Percentiles rank a stretch among this genome's conserved stretches.
Evolutionary conservation across 2,329 filamentous ascomycete genomes (phyloP).

Genomic region (Cercospora canescens): DNA sequence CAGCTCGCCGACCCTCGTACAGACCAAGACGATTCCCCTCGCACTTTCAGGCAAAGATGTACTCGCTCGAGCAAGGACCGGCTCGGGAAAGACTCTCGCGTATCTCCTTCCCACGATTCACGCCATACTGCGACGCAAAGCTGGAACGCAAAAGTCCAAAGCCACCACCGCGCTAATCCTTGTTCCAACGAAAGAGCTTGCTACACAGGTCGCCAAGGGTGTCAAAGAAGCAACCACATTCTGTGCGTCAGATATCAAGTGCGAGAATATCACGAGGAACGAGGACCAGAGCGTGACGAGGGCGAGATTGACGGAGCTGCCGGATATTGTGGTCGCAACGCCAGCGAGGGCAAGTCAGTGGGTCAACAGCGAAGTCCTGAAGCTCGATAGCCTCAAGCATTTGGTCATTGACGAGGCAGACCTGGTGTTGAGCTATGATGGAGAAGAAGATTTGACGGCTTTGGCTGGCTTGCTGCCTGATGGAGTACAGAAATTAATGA

Average conservation of each 20-base stretch:
- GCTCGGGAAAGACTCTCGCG: slow-evolving; percentile 96
- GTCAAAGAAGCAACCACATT: slow-evolving; percentile 76
- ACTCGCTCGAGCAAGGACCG: slow-evolving; percentile 88
- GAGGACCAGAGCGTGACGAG: slow-evolving; percentile 86
- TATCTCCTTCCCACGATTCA: slow-evolving; percentile 90
- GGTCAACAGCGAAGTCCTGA: slow-evolving; percentile 70
- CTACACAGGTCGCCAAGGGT: slow-evolving; percentile 82
- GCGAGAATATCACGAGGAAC: slow-evolving; percentile 86
- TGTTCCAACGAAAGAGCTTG: slow-evolving; percentile 91
- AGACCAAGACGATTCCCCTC: slow-evolving; percentile 82
- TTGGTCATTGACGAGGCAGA: slow-evolving; percentile 94
- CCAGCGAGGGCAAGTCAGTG: slow-evolving; percentile 81
- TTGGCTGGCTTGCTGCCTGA: slow-evolving; percentile 77
- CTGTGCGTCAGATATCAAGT: slow-evolving; percentile 79
- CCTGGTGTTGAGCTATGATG: slow-evolving; percentile 88
- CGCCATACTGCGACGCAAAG: slow-evolving; percentile 76
- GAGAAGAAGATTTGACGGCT: slow-evolving; percentile 83
- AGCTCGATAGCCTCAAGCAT: slow-evolving; percentile 69
- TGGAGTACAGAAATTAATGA: slow-evolving; percentile 85
- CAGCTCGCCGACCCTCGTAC: slow-evolving; percentile 82
- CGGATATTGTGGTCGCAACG: slow-evolving; percentile 89
- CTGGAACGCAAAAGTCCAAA: slow-evolving; percentile 50
- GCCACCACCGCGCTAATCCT: slow-evolving; percentile 77
- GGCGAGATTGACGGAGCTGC: slow-evolving; percentile 78
- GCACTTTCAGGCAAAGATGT: slow-evolving; percentile 87